Percentiles rank a stretch among this genome's conserved stretches.
Evolutionary conservation across 75 land plant genomes (phyloP).

Genomic region (Cryptomeria japonica): DNA sequence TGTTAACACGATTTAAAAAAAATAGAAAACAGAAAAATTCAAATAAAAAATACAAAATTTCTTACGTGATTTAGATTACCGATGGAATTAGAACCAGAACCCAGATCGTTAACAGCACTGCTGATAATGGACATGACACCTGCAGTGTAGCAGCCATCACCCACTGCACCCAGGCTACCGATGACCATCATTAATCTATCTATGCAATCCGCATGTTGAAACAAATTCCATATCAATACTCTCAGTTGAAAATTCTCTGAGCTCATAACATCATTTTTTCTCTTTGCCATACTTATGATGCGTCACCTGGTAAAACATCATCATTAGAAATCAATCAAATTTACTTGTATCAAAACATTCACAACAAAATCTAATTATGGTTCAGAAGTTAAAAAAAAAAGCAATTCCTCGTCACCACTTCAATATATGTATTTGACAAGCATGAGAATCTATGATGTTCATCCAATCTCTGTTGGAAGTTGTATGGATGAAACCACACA

Average conservation of each 20-base stretch:
- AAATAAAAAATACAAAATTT: background rate
- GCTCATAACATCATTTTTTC: background rate
- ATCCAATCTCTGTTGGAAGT: background rate
- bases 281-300: background rate
- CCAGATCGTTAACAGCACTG: constrained; percentile 34
- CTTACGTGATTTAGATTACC: background rate
- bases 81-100: constrained; percentile 9
- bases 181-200: constrained; percentile 46
- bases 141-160: constrained; percentile 46
- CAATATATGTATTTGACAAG: no score
- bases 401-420: no score
- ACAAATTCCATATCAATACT: constrained; percentile 7
- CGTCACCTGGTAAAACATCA: background rate
- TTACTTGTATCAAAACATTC: no score
- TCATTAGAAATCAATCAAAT: background rate
- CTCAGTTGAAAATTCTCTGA: background rate
- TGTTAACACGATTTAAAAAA: background rate
- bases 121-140: constrained; percentile 27
- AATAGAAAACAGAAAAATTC: background rate
- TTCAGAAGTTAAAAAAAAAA: no score
- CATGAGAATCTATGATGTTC: no score
- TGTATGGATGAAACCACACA: no score
- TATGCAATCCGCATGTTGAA: constrained; percentile 38
- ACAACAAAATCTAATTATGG: no score
- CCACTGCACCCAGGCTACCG: constrained; percentile 54